Conservation (phyloP, 2,329 filamentous ascomycete species). For the Elsinoe arachidis region DNA sequence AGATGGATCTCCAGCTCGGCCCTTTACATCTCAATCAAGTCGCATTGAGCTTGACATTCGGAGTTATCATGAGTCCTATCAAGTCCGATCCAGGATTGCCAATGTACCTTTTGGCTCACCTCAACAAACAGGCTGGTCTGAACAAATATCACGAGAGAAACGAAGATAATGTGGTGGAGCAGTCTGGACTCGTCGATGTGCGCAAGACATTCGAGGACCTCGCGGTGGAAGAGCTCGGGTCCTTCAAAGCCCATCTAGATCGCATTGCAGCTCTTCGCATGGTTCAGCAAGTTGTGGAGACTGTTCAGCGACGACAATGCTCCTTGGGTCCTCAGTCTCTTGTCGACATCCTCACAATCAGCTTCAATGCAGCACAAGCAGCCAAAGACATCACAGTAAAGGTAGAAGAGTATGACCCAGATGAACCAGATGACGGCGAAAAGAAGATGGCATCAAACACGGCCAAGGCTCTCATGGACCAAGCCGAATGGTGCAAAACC, state of each 20-base stretch:
- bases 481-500: conserved; percentile 20
- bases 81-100: background rate
- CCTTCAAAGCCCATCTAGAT: background rate
- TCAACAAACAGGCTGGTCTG: background rate
- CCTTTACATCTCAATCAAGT: background rate
- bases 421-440: background rate
- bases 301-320: background rate
- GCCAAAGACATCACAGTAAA: background rate
- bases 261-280: background rate
- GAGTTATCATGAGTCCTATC: background rate
- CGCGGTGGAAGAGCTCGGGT: background rate
- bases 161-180: background rate
- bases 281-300: background rate
- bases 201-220: background rate
- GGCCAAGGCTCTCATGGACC: background rate
- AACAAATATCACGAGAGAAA: background rate
- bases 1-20: background rate
- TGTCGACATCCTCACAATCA: background rate
- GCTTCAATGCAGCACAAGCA: background rate
- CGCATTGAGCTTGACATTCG: background rate
- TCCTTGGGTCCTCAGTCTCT: background rate
- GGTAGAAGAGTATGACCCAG: background rate
- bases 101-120: background rate
- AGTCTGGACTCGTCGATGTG: background rate
- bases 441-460: background rate